A percentile compares a stretch with the other conserved stretches of the same genome.
Evolutionary conservation across 805 yeast species (phyloP).

Genomic region (Ogataea methanolica): DNA sequence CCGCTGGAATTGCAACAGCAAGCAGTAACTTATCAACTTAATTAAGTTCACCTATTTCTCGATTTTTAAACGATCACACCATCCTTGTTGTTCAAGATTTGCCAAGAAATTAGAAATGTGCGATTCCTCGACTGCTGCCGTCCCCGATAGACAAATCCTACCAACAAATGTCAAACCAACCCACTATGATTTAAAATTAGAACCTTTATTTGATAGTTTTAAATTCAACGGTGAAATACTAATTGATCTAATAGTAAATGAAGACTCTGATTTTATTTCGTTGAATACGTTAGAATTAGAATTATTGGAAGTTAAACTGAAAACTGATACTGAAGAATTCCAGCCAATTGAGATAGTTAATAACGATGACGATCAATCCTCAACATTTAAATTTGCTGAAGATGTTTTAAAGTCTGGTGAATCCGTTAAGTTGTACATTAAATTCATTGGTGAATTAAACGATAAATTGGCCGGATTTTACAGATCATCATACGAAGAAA

Average conservation of each 20-base stretch:
- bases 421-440: constrained; percentile 28
- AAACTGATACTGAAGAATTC: constrained; percentile 13
- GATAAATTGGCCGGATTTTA: constrained; percentile 58
- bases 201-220: constrained; percentile 33
- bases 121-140: constrained; percentile 9
- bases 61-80: constrained; percentile 2
- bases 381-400: constrained; percentile 53
- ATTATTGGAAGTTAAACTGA: constrained; percentile 17
- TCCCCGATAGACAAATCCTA: constrained; percentile 27
- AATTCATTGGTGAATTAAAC: constrained; percentile 42
- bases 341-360: constrained; percentile 18
- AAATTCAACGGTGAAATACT: constrained; percentile 48
- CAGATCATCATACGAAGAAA: constrained; percentile 42
- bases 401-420: constrained; percentile 28
- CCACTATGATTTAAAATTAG: constrained; percentile 63
- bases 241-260: constrained; percentile 44
- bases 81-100: constrained; percentile 12
- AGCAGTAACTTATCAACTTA: not conserved
- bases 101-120: constrained; percentile 9
- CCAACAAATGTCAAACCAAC: constrained; percentile 61
- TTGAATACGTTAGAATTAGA: constrained; percentile 36
- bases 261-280: constrained; percentile 42
- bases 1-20: not conserved
- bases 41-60: not conserved
- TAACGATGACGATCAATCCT: constrained; percentile 58